Conservation (phyloP, 805 yeast genomes). For the Suhomyces tanzawaensis region DNA sequence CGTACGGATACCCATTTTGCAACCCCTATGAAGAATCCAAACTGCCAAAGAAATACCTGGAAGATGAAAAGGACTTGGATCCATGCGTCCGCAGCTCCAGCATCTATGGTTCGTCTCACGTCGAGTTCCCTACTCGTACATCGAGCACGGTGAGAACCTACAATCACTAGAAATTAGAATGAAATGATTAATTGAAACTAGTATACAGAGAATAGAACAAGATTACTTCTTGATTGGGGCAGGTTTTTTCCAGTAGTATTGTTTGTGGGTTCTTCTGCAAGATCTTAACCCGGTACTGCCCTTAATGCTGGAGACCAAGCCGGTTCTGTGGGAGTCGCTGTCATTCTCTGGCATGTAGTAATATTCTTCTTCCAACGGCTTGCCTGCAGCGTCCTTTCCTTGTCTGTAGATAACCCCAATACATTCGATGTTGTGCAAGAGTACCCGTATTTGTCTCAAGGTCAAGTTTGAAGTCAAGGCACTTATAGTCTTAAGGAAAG, state of each 20-base stretch:
- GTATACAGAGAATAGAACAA: conserved; percentile 9
- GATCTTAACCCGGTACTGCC: conserved; percentile 80
- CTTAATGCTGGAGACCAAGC: conserved; percentile 69
- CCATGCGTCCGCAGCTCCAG: conserved; percentile 2
- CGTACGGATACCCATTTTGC: conserved; percentile 27
- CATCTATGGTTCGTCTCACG: conserved; percentile 1
- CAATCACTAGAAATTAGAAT: not conserved
- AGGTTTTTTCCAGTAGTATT: conserved; percentile 71
- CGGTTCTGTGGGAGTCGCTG: conserved; percentile 63
- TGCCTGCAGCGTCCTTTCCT: conserved; percentile 97
- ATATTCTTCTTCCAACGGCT: conserved; percentile 89
- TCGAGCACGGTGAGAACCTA: conserved; percentile 1
- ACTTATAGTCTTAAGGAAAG: conserved; percentile 61
- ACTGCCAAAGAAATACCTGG: not conserved
- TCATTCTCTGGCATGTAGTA: conserved; percentile 87
- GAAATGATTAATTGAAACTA: conserved; percentile 3
- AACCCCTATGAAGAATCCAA: conserved; percentile 11
- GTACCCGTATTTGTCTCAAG: conserved; percentile 41
- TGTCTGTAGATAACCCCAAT: conserved; percentile 85
- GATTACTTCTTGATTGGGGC: conserved; percentile 40
- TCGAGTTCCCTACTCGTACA: conserved; percentile 3
- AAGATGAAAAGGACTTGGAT: not conserved
- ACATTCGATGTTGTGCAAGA: conserved; percentile 50
- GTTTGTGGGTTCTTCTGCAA: conserved; percentile 93
- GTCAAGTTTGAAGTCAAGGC: conserved; percentile 49